Evolutionary conservation across 2,329 filamentous ascomycete species (phyloP).

Genomic region (Colletotrichum sp.): DNA sequence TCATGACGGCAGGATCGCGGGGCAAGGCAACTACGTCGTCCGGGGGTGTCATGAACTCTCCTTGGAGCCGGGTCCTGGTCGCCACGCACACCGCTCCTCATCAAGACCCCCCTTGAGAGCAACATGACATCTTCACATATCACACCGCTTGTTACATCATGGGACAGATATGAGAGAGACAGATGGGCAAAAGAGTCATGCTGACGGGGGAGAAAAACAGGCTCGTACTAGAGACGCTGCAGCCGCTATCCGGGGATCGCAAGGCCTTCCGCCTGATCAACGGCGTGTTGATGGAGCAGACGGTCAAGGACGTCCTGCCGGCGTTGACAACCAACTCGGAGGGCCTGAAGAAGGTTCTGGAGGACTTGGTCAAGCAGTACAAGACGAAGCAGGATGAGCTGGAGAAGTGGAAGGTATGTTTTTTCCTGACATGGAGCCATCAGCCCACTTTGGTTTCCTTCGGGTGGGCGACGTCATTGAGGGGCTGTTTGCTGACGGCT

Average conservation of each 20-base stretch:
- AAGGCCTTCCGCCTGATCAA: constrained; percentile 99
- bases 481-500: not conserved
- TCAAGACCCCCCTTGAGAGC: not conserved
- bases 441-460: not conserved
- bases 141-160: constrained; percentile 6
- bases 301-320: constrained; percentile 90
- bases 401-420: constrained; percentile 94
- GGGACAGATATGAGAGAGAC: not conserved
- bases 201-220: constrained; percentile 49
- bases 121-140: not conserved
- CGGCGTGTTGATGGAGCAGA: constrained; percentile 92
- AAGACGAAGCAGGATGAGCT: constrained; percentile 93
- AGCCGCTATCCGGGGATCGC: constrained; percentile 80
- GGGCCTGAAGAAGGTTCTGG: constrained; percentile 89
- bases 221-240: constrained; percentile 90
- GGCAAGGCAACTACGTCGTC: not conserved
- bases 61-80: constrained; percentile 18
- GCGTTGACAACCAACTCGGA: constrained; percentile 93
- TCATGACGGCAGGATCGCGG: not conserved
- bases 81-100: constrained; percentile 19
- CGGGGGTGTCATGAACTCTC: not conserved
- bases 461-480: not conserved
- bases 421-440: not conserved
- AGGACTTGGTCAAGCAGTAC: constrained; percentile 96
- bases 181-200: not conserved